phyloP scores from a whole-genome alignment of 2,329 filamentous ascomycete species.

The Trichoderma sp. region DNA sequence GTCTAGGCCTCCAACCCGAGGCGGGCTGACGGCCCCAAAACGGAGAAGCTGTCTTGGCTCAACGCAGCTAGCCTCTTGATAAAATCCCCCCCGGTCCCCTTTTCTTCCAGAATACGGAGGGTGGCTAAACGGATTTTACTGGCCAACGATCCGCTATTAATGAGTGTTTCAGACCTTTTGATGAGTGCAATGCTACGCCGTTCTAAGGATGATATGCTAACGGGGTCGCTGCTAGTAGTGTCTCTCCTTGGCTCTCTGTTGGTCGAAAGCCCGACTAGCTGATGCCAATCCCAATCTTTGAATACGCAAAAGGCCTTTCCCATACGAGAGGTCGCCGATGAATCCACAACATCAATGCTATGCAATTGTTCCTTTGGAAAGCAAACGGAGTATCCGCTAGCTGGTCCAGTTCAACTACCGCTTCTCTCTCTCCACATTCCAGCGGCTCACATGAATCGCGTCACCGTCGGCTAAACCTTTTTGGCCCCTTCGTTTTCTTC shows the following conservation, averaged over 20 bases:
- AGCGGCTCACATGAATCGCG: neutral
- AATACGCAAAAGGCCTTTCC: neutral
- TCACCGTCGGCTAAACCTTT: neutral
- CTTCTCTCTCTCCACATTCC: neutral
- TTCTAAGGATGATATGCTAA: neutral
- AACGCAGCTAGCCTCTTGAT: neutral
- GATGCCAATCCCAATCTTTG: neutral
- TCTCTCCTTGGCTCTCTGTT: neutral
- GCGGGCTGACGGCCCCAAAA: constrained; percentile 1
- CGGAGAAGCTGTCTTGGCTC: neutral
- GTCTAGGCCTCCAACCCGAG: neutral
- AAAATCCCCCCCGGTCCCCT: neutral
- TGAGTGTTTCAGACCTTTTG: neutral
- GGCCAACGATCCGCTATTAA: neutral
- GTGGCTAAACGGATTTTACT: neutral
- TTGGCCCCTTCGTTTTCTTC: neutral
- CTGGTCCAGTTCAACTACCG: neutral
- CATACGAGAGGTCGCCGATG: neutral
- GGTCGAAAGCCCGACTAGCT: neutral
- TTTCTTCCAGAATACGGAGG: neutral
- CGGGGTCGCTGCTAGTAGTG: neutral
- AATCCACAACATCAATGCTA: neutral
- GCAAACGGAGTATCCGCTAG: neutral
- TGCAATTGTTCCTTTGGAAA: neutral
- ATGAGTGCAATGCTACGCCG: neutral